Evolutionary conservation across 139 green algal species (phyloP).

Genomic region (Deuterostichococcus epilithicus): DNA sequence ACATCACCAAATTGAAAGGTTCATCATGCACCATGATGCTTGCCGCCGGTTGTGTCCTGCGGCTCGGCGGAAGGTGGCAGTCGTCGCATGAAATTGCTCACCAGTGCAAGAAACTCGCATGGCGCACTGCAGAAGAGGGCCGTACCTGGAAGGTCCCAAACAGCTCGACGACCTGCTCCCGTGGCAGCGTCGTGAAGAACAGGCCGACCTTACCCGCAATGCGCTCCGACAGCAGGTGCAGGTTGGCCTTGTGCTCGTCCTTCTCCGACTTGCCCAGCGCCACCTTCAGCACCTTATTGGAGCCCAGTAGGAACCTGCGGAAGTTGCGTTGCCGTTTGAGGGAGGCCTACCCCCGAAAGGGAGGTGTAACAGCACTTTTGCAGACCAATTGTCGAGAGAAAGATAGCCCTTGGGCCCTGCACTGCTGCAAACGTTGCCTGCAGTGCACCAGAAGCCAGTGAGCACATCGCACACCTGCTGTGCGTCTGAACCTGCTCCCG

Average conservation of each 20-base stretch:
- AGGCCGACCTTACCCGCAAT: constrained; percentile 80
- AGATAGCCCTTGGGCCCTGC: background rate
- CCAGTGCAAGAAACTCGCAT: too few relatives aligned
- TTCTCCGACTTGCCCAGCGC: constrained; percentile 74
- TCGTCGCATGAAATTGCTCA: too few relatives aligned
- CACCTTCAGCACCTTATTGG: constrained; percentile 84
- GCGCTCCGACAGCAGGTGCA: constrained; percentile 51
- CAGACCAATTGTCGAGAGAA: background rate
- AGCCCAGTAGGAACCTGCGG: constrained; percentile 86
- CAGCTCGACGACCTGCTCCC: constrained; percentile 54
- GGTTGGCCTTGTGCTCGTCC: constrained; percentile 70
- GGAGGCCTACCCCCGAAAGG: background rate
- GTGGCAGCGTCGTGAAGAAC: constrained; percentile 82
- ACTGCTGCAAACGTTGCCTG: background rate
- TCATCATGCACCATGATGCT: too few relatives aligned
- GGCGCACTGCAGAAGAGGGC: background rate
- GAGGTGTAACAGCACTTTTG: background rate
- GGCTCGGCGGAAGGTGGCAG: too few relatives aligned
- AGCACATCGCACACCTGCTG: constrained; percentile 61
- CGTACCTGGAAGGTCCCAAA: constrained; percentile 46
- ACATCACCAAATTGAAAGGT: too few relatives aligned
- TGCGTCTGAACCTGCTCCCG: constrained; percentile 62
- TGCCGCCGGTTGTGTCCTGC: too few relatives aligned
- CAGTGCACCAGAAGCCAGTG: too few relatives aligned
- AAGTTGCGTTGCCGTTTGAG: background rate